phyloP scores from a whole-genome alignment of 176 grass and related monocot species.

The Lolium multiflorum region DNA sequence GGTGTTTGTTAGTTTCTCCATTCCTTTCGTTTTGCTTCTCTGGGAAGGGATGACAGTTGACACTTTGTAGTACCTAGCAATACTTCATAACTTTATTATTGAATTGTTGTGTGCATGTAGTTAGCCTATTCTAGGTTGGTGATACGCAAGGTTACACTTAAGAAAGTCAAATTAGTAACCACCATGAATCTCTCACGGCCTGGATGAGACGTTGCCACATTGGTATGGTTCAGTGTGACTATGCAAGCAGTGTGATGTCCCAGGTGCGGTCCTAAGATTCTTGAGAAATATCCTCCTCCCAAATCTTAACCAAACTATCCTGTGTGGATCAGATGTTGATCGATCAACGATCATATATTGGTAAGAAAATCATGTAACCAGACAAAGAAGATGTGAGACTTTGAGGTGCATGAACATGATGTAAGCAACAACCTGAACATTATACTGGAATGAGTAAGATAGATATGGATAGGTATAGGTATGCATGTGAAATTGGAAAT shows the following conservation, averaged over 20 bases:
- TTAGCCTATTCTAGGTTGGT: neutral
- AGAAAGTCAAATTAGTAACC: neutral
- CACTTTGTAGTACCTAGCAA: too few species aligned
- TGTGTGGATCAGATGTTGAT: neutral
- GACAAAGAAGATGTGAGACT: neutral
- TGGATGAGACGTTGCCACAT: slow-evolving; percentile 13
- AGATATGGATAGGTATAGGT: neutral
- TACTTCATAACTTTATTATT: neutral
- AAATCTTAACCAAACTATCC: neutral
- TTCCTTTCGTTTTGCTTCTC: neutral
- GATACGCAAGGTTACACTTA: neutral
- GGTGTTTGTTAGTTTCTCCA: neutral
- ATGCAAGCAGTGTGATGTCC: neutral
- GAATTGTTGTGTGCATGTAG: neutral
- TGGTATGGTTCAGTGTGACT: neutral
- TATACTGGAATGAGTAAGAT: neutral
- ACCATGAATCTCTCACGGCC: neutral
- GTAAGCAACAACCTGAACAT: neutral
- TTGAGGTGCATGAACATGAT: neutral
- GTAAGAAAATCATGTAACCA: slow-evolving; percentile 14
- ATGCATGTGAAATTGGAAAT: neutral
- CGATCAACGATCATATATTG: neutral
- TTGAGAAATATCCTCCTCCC: slow-evolving; percentile 25
- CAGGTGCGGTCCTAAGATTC: neutral
- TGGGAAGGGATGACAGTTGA: neutral